Base-by-base conservation (phyloP, 176 grass and related monocot genomes). In the Triticum timopheevii region DNA sequence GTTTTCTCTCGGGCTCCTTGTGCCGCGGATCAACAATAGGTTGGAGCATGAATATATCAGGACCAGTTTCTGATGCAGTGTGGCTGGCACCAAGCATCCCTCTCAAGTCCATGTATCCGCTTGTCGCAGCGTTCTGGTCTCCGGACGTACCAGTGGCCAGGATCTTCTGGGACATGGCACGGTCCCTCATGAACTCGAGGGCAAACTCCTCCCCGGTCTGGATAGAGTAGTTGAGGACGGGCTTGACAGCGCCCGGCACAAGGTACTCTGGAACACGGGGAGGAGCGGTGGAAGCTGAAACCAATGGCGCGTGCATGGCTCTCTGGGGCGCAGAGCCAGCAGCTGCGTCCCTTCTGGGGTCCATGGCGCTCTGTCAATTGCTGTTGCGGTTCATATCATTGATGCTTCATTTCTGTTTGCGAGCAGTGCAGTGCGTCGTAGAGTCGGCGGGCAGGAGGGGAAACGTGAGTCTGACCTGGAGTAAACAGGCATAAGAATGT, bases 141-240 rank as follows among this genome's bases (percentile, higher is more conserved):
- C 80, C 68, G 30, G 81, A 58, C 65, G 90, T 80, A 31, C 86
- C 88, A 79, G 94, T 83, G 63, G 86, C 76, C 13, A 45, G 62
- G 34, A 87, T 72, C 38, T 96, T 99, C 84, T 94, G 94, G 76
- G 92, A 66, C 44, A 94, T 91, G 80, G 81, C 89, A 59, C 95
- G 92, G 52, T 97, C 95, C 80, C 92, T 85, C 94, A 99, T 97
- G 81, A 99, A 99, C 64, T 99, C 97, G 78, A 99, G 79, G 16
- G 97, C 90, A 73, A 99, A 99, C 61, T 97, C 97, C 76, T 99
- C 97, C 27, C 97, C 97, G 0, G 97, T 99, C 82, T 98, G 96
- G 86, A 99, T 99, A 65, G 97, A 99, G 79, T 87, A 99, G 77
- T 99, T 99, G 61, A 99, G 92, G 3, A 96, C 97, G 81, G 97